phyloP scores from a whole-genome alignment of 2,329 filamentous ascomycete species.

The Neodidymelliopsis sp. region DNA sequence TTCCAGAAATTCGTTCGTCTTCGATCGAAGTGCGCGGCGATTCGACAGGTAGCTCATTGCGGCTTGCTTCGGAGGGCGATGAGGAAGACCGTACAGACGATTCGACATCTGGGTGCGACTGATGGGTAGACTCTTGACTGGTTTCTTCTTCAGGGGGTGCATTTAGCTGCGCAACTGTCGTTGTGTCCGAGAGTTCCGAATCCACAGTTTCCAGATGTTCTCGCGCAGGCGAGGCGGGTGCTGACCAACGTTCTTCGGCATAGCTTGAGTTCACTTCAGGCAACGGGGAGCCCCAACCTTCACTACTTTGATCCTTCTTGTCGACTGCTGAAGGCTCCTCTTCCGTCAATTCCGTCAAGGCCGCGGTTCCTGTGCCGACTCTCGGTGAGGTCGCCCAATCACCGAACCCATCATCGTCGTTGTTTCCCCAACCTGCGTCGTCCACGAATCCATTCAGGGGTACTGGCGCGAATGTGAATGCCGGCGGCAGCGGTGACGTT shows the following conservation, averaged over 20 bases:
- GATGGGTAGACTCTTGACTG: constrained; percentile 21
- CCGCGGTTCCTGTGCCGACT: constrained; percentile 5
- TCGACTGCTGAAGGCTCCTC: not conserved
- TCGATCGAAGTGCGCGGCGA: constrained; percentile 50
- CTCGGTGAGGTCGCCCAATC: constrained; percentile 36
- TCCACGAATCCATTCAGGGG: constrained; percentile 44
- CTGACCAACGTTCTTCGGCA: constrained; percentile 21
- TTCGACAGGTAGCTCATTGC: constrained; percentile 36
- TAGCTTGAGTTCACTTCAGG: not conserved
- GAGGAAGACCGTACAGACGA: constrained; percentile 45
- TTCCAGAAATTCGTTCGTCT: constrained; percentile 30
- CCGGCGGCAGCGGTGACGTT: constrained; percentile 27
- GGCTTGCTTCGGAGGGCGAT: constrained; percentile 48
- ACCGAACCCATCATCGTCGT: constrained; percentile 39
- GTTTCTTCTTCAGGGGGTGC: constrained; percentile 25
- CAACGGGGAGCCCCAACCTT: constrained; percentile 14
- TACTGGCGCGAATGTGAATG: constrained; percentile 24
- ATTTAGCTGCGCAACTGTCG: constrained; percentile 31
- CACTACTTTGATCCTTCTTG: constrained; percentile 6
- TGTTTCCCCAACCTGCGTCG: constrained; percentile 46
- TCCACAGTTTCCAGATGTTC: constrained; percentile 26
- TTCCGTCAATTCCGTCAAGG: not conserved
- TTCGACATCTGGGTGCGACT: constrained; percentile 35
- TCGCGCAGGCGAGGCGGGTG: constrained; percentile 12
- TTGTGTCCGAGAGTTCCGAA: constrained; percentile 43